phyloP scores from a whole-genome alignment of 192 early-diverging fungal genomes.

The Anaeromyces robustus region DNA sequence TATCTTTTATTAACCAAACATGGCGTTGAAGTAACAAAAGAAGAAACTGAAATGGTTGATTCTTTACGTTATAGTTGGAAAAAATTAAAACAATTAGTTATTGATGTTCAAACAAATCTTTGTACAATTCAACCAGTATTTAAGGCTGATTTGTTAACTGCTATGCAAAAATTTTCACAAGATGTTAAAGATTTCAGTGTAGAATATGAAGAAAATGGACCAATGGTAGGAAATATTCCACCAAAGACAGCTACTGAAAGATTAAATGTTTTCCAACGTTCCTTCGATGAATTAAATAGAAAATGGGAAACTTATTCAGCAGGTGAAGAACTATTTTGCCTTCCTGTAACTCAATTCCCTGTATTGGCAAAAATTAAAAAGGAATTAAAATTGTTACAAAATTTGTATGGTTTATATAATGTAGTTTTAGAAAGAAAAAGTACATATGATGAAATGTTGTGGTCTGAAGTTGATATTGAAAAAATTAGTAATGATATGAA shows the following conservation, averaged over 20 bases:
- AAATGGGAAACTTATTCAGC: slow-evolving; percentile 53
- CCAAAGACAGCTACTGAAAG: slow-evolving; percentile 50
- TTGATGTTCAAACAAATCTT: slow-evolving; percentile 42
- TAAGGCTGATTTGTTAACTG: slow-evolving; percentile 34
- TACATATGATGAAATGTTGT: slow-evolving; percentile 41
- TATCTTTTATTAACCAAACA: slow-evolving; percentile 43
- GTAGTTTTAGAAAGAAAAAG: slow-evolving; percentile 40
- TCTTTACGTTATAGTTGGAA: slow-evolving; percentile 52
- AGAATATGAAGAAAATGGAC: slow-evolving; percentile 47
- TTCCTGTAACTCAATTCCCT: slow-evolving; percentile 51
- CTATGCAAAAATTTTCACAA: slow-evolving; percentile 37
- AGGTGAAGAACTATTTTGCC: slow-evolving; percentile 42
- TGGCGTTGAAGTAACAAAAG: slow-evolving; percentile 37
- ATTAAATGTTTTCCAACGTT: slow-evolving; percentile 44
- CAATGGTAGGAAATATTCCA: slow-evolving; percentile 45
- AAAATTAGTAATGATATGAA: slow-evolving; percentile 30
- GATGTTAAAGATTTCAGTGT: slow-evolving; percentile 45
- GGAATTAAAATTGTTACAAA: slow-evolving; percentile 44
- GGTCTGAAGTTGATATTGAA: slow-evolving; percentile 37
- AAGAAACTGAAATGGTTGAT: slow-evolving; percentile 54
- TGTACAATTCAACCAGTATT: slow-evolving; percentile 47
- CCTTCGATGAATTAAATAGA: slow-evolving; percentile 46
- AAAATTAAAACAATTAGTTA: slow-evolving; percentile 40
- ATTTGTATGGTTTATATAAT: slow-evolving; percentile 47
- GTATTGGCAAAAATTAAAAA: slow-evolving; percentile 40